A percentile compares a stretch with the other conserved stretches of the same genome.
phyloP scores from a whole-genome alignment of 441 rosid genomes.

The Erodium moschatum region DNA sequence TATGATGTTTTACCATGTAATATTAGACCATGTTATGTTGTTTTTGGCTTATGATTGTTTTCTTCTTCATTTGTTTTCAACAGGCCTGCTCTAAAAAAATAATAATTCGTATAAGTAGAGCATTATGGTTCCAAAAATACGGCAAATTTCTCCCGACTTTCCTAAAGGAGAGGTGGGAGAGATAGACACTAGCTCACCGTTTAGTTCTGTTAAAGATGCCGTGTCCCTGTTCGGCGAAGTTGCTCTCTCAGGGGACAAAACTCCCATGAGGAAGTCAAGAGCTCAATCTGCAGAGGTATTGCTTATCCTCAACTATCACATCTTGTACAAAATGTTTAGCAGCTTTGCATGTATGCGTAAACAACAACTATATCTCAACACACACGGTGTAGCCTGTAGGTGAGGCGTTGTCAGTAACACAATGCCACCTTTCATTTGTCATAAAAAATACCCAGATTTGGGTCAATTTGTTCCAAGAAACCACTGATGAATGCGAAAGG shows the following conservation, averaged over 20 bases:
- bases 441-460: too few species aligned
- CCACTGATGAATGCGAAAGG: too few species aligned
- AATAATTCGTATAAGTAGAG: constrained; percentile 20
- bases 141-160: constrained; percentile 40
- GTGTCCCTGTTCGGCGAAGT: constrained; percentile 83
- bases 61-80: not conserved
- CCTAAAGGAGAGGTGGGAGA: constrained; percentile 71
- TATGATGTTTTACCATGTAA: too few species aligned
- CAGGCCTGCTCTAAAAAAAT: constrained; percentile 21
- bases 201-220: constrained; percentile 94
- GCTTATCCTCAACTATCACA: not conserved
- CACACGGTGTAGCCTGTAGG: too few species aligned
- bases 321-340: not conserved
- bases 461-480: too few species aligned
- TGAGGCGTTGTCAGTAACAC: too few species aligned
- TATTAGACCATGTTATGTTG: not conserved
- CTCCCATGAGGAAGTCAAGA: constrained; percentile 49
- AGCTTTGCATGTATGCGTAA: not conserved
- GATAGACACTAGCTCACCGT: constrained; percentile 94
- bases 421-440: too few species aligned
- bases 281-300: constrained; percentile 78
- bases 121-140: constrained; percentile 68
- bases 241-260: constrained; percentile 76
- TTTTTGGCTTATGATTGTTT: not conserved
- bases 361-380: too few species aligned